A percentile compares a stretch with the other conserved stretches of the same genome.
These are phyloP conservation scores for Colletotrichum noveboracense DNA, from an alignment of 2,329 filamentous ascomycete species.

Conservation along the genomic window DNA sequence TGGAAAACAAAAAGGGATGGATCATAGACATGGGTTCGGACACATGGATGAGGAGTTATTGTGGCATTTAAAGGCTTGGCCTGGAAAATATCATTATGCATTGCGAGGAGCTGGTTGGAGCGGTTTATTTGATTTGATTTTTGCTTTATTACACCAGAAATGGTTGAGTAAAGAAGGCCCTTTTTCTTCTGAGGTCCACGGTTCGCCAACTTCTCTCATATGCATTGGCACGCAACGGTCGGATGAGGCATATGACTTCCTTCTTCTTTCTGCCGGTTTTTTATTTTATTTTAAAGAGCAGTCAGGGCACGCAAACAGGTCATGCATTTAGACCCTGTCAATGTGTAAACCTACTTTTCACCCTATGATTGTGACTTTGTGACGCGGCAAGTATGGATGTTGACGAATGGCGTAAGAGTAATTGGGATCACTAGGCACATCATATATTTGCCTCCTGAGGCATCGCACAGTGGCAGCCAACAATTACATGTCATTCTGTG, in stretches of 20 bases:
- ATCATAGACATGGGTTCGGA: constrained; percentile 9
- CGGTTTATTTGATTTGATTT: neutral
- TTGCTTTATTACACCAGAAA: neutral
- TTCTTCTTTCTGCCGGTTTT: neutral
- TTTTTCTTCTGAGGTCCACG: neutral
- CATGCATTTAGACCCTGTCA: neutral
- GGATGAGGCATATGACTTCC: constrained; percentile 2
- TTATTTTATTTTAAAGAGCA: neutral
- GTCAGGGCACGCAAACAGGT: neutral
- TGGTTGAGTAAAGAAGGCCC: neutral
- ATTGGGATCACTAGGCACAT: neutral
- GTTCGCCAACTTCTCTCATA: neutral
- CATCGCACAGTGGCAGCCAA: neutral
- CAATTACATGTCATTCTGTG: neutral
- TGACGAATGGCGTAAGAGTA: neutral
- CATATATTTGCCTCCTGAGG: neutral
- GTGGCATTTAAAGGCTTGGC: constrained; percentile 20
- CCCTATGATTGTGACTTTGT: neutral
- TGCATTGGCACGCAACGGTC: neutral
- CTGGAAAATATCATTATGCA: constrained; percentile 20
- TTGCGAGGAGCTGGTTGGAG: constrained; percentile 17
- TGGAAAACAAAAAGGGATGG: constrained; percentile 5
- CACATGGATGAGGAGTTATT: constrained; percentile 11
- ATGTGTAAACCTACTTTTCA: neutral
- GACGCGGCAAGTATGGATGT: neutral